Percentiles rank a stretch among this genome's conserved stretches.
phyloP scores from a whole-genome alignment of 306 rosid species.

The Dalbergia oliveri region DNA sequence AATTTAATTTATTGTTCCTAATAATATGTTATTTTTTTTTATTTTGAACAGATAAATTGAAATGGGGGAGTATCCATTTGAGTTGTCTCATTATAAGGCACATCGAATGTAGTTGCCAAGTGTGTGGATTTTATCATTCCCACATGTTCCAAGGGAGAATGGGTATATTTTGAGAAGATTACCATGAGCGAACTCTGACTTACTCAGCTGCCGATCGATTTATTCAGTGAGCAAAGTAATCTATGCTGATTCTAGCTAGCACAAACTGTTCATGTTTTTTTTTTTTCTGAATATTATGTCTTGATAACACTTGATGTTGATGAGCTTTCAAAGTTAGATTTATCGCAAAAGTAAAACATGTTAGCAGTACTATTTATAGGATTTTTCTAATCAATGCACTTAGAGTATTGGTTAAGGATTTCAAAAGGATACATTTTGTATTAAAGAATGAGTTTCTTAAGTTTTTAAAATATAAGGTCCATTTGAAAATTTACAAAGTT shows the following conservation, averaged over 20 bases:
- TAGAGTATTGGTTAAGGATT: too few species aligned
- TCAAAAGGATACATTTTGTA: too few species aligned
- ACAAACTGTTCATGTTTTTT: not conserved
- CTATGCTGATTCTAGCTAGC: conserved; percentile 5
- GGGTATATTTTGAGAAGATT: conserved; percentile 26
- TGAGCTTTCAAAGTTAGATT: not conserved
- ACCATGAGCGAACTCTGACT: not conserved
- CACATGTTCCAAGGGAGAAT: not conserved
- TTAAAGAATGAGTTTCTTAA: too few species aligned
- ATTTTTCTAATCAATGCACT: too few species aligned
- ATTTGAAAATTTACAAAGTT: too few species aligned
- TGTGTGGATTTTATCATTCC: not conserved
- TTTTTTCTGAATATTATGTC: not conserved
- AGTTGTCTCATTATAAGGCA: conserved; percentile 44
- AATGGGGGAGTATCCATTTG: not conserved
- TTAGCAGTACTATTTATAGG: too few species aligned
- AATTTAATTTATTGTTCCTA: too few species aligned
- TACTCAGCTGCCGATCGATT: not conserved
- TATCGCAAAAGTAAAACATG: not conserved
- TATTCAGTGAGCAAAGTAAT: not conserved
- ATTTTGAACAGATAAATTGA: too few species aligned
- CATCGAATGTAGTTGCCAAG: conserved; percentile 42
- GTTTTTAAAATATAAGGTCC: too few species aligned
- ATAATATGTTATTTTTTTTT: too few species aligned
- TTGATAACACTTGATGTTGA: conserved; percentile 8